A percentile compares a stretch with the other conserved stretches of the same genome.
These are phyloP conservation scores for Colletotrichum somersetense DNA, from an alignment of 2,329 filamentous ascomycete genomes.

Conservation along the genomic window DNA sequence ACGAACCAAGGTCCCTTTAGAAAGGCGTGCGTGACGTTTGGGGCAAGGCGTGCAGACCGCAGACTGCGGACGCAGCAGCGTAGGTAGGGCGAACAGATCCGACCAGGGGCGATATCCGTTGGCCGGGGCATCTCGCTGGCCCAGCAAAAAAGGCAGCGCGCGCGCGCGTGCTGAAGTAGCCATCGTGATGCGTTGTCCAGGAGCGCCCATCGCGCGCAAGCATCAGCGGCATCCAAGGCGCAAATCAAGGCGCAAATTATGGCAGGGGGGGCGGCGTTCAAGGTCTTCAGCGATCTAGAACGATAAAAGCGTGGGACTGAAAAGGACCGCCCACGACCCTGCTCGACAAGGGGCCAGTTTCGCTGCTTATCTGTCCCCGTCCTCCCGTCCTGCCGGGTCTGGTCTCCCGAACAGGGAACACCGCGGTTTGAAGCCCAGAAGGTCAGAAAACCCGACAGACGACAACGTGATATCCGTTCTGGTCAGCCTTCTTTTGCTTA, in stretches of 20 bases:
- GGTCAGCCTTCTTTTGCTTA: slow-evolving; percentile 3
- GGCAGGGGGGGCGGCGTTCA: not conserved
- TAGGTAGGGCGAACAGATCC: slow-evolving; percentile 7
- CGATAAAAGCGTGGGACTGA: slow-evolving; percentile 7
- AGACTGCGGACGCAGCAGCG: slow-evolving; percentile 2
- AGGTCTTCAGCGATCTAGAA: slow-evolving; percentile 7
- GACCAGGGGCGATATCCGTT: not conserved
- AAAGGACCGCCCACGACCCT: not conserved
- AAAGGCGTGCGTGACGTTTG: too few relatives aligned
- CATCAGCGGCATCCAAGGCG: not conserved
- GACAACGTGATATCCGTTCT: too few relatives aligned
- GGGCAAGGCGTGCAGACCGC: not conserved
- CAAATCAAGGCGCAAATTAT: not conserved
- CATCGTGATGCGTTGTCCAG: slow-evolving; percentile 17
- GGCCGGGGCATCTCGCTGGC: not conserved
- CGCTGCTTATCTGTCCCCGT: not conserved
- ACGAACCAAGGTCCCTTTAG: not conserved
- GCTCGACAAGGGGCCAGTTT: not conserved
- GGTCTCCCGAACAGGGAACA: not conserved
- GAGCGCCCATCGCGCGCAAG: not conserved
- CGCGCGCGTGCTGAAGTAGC: slow-evolving; percentile 2
- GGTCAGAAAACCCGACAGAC: not conserved
- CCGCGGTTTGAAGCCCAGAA: not conserved
- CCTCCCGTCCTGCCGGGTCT: not conserved
- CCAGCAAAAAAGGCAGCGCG: not conserved